Evolutionary conservation across 2,329 filamentous ascomycete genomes (phyloP).

Genomic region (Paraphaeosphaeria sporulosa): DNA sequence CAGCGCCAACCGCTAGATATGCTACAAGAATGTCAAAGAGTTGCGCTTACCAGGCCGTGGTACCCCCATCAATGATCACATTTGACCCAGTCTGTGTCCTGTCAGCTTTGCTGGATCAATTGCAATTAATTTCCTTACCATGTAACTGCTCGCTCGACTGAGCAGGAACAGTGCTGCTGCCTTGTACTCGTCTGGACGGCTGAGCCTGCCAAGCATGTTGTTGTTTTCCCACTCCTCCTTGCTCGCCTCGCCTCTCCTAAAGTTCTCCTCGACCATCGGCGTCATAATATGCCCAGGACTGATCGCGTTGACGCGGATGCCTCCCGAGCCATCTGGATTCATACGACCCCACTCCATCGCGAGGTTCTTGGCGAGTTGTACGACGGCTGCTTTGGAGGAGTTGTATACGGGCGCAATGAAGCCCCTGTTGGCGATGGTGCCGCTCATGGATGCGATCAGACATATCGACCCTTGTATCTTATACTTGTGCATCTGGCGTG

Average conservation of each 20-base stretch:
- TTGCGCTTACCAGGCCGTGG: constrained; percentile 40
- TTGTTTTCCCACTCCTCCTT: constrained; percentile 73
- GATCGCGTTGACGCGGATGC: constrained; percentile 80
- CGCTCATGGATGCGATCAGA: constrained; percentile 69
- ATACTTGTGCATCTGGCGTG: constrained; percentile 67
- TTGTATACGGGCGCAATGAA: constrained; percentile 73
- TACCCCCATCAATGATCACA: constrained; percentile 45
- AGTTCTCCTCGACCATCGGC: constrained; percentile 82
- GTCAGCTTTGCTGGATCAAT: constrained; percentile 14
- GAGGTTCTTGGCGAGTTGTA: constrained; percentile 73
- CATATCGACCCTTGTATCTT: constrained; percentile 65
- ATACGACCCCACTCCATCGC: constrained; percentile 69
- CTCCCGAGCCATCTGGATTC: constrained; percentile 60
- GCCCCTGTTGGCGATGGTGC: constrained; percentile 67
- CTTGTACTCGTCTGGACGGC: constrained; percentile 46
- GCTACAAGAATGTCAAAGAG: constrained; percentile 14
- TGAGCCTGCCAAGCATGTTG: constrained; percentile 73
- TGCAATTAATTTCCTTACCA: constrained; percentile 27
- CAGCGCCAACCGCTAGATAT: neutral
- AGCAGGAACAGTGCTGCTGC: constrained; percentile 44
- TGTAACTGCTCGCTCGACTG: constrained; percentile 46
- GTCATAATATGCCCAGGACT: constrained; percentile 81
- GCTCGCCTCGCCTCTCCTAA: constrained; percentile 73
- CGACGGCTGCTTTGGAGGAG: constrained; percentile 75
- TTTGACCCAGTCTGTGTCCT: constrained; percentile 38